Evolutionary conservation across 257 asterid genomes (phyloP).

Genomic region (Mitragyna speciosa): DNA sequence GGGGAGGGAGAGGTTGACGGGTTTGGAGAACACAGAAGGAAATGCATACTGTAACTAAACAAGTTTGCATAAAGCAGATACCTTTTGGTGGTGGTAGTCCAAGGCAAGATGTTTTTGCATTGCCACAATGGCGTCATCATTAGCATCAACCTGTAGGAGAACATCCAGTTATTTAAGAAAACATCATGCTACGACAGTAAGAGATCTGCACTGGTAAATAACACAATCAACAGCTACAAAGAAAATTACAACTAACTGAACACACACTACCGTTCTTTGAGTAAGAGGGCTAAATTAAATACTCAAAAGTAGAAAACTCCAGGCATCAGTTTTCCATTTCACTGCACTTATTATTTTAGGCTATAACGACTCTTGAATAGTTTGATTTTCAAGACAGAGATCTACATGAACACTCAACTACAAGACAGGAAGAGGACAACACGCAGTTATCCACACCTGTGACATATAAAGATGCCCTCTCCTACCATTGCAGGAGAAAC

Average conservation of each 20-base stretch:
- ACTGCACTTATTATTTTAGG: not conserved
- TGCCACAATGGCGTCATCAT: conserved; percentile 62
- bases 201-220: not conserved
- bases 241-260: not conserved
- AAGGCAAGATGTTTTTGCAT: conserved; percentile 61
- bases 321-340: not conserved
- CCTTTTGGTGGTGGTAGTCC: conserved; percentile 83
- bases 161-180: not conserved
- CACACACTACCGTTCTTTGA: not conserved
- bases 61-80: conserved; percentile 28
- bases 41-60: conserved; percentile 1
- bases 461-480: not conserved
- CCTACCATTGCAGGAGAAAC: not conserved
- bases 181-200: not conserved
- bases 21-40: not conserved
- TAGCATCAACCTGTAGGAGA: conserved; percentile 56
- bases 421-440: not conserved
- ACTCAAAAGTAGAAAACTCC: not conserved
- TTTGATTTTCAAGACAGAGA: not conserved
- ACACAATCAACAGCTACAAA: not conserved
- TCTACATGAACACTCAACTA: not conserved
- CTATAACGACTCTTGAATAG: not conserved
- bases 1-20: not conserved
- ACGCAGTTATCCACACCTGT: not conserved
- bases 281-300: not conserved